These are phyloP conservation scores for Candida rishiriensis DNA, from an alignment of 805 yeast genomes.

Conservation along the genomic window DNA sequence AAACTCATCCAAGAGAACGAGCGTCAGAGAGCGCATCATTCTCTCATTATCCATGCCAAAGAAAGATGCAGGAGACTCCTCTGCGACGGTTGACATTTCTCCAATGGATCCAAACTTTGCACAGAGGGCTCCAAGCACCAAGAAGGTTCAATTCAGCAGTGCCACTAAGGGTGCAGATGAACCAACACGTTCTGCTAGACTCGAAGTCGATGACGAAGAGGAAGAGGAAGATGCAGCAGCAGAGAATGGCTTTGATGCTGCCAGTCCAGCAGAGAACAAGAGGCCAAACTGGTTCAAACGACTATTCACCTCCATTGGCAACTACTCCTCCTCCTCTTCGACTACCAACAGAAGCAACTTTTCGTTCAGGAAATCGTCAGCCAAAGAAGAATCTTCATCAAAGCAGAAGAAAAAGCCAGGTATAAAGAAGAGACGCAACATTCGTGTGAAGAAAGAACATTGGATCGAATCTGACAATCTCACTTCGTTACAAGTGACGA, in stretches of 20 bases:
- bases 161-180: neutral
- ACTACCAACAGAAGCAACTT: neutral
- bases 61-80: constrained; percentile 1
- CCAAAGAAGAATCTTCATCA: neutral
- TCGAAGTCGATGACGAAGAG: neutral
- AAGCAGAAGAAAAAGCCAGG: neutral
- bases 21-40: constrained; percentile 10
- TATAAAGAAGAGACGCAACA: neutral
- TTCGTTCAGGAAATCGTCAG: neutral
- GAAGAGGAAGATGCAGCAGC: neutral
- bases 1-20: constrained; percentile 1
- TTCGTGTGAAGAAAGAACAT: constrained; percentile 1
- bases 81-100: constrained; percentile 17
- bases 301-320: constrained; percentile 6
- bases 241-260: neutral
- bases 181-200: neutral
- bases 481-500: constrained; percentile 5
- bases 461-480: constrained; percentile 17
- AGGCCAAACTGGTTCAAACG: constrained; percentile 22
- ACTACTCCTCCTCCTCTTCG: neutral
- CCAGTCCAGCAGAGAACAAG: neutral
- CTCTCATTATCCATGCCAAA: constrained; percentile 7
- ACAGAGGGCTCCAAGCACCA: constrained; percentile 2
- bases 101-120: constrained; percentile 25
- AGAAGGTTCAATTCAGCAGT: constrained; percentile 4